Evolutionary conservation across 2,329 filamentous ascomycete genomes (phyloP), one percentile per base, ranked within the genome.

Genomic region (Emergomyces pasteurianus): DNA sequence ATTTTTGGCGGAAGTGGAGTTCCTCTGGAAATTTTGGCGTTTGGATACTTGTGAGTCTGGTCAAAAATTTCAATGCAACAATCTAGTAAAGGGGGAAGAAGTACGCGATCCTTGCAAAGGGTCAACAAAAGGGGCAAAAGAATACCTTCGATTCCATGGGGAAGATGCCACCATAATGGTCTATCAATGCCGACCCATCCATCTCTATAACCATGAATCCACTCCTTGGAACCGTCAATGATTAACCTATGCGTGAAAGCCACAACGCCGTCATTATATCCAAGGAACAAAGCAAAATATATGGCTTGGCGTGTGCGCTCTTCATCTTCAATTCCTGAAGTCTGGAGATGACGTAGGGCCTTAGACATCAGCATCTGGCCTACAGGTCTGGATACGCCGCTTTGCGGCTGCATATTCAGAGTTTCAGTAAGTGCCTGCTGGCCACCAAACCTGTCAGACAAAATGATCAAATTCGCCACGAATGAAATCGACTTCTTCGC

Each of bases 91-190:
- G 28, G 6, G 49, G 21, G 23, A 1, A 9, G 23, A 18, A 4
- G 10, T 68, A 61, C 64, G 60, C 57, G 57, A 31, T 23, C 8
- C 3, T 40, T 34, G n/a, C n/a, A 40, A 54, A n/a, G 52, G 34
- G 10, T 40, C 9, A 7, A 31, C 14, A 38, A 10, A 16, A 46
- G 10, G 38, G 38, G 6, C 6, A 43, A 43, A n/a, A 43, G 1
- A n/a, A n/a, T 58, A 77, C 76, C 75, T 73, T 78, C 76, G 47
- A 78, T 56, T 3, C 73, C 72, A 60, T 71, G 63, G 2, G 71
- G 66, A 7, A 78, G 62, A 59, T 72, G 70, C 63, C 68, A 69
- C 76, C 76, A 78, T 23, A 67, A 67, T 28, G 69, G 65, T 58
- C 63, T 64, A 47, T 63, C 65, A 10, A 62, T 52, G 8, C 60